Evolutionary conservation across 148 eudicot species (phyloP).

Genomic region (Heliosperma pusillum): DNA sequence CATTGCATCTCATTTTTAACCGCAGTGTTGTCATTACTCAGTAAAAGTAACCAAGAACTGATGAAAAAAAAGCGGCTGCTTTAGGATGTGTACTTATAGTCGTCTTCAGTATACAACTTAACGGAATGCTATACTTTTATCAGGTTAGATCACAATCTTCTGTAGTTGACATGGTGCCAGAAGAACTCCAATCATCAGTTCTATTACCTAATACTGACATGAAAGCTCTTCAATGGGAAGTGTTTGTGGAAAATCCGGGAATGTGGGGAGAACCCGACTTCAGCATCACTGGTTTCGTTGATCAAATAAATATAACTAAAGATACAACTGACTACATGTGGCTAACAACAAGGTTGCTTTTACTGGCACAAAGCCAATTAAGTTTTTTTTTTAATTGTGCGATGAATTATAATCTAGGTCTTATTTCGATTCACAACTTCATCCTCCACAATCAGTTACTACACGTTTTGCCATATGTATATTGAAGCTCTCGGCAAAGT

Average conservation of each 20-base stretch:
- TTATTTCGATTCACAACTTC: too few species aligned
- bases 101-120: constrained; percentile 10
- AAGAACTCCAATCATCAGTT: constrained; percentile 49
- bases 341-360: constrained; percentile 75
- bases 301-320: constrained; percentile 89
- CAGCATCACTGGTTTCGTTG: constrained; percentile 61
- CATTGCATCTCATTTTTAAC: too few species aligned
- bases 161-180: constrained; percentile 69
- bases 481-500: neutral
- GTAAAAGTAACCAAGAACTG: too few species aligned
- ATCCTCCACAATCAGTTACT: too few species aligned
- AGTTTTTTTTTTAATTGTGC: too few species aligned
- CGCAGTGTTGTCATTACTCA: too few species aligned
- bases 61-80: too few species aligned
- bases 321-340: constrained; percentile 96
- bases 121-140: constrained; percentile 8
- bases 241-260: constrained; percentile 68
- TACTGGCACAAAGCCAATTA: neutral
- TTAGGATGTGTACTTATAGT: neutral
- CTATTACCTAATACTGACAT: constrained; percentile 45
- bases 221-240: constrained; percentile 64
- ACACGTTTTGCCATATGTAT: too few species aligned
- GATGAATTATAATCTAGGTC: too few species aligned
- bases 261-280: constrained; percentile 79
- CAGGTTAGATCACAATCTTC: constrained; percentile 84